These are phyloP conservation scores for Geranium incanum DNA, from an alignment of 441 rosid genomes.

Conservation along the genomic window DNA sequence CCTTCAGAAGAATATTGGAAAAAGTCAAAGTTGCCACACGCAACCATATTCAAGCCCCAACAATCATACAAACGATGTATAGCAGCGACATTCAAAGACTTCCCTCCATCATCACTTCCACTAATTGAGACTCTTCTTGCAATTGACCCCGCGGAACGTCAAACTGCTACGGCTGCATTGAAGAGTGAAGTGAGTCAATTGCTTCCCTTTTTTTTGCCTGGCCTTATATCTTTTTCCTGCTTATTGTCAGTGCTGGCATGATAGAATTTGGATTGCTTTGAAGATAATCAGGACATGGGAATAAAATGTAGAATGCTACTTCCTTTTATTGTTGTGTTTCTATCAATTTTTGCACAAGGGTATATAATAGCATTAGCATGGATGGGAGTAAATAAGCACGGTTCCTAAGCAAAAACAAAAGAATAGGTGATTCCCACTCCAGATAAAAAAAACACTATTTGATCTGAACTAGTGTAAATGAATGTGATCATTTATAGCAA, in stretches of 20 bases:
- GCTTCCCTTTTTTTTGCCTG: constrained; percentile 5
- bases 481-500: background rate
- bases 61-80: constrained; percentile 47
- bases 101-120: constrained; percentile 44
- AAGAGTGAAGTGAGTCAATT: constrained; percentile 41
- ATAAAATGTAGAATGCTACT: background rate
- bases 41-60: constrained; percentile 51
- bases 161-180: constrained; percentile 50
- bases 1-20: constrained; percentile 67
- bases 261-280: background rate
- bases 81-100: constrained; percentile 44
- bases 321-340: background rate
- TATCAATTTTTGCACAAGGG: background rate
- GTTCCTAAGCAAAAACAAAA: background rate
- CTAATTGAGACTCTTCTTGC: constrained; percentile 55
- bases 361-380: background rate
- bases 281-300: background rate
- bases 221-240: background rate
- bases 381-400: background rate
- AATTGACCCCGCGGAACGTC: constrained; percentile 45
- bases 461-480: background rate
- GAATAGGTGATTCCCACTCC: background rate
- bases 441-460: background rate
- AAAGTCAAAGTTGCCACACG: constrained; percentile 55
- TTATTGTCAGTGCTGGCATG: background rate